phyloP scores from a whole-genome alignment of 208 protist species.

The Balamuthia mandrillaris region DNA sequence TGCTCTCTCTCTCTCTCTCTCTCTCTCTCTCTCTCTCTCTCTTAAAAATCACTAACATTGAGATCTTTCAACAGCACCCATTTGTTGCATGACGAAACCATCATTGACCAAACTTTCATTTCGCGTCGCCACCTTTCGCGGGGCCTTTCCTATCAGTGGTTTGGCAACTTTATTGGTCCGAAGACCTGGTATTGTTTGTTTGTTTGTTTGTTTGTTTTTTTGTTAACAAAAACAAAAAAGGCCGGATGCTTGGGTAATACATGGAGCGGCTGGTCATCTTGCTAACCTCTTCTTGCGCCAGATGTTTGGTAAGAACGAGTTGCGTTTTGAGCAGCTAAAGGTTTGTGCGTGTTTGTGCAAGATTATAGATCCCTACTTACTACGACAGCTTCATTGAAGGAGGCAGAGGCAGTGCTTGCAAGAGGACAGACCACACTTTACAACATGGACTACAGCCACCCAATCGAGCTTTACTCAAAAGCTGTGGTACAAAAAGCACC shows the following conservation, averaged over 20 bases:
- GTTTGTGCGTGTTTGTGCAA: not conserved
- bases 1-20: not conserved
- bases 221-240: not conserved
- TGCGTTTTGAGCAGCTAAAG: not conserved
- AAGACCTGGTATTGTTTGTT: constrained; percentile 2
- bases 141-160: constrained; percentile 35
- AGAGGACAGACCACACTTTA: too few species aligned
- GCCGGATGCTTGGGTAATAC: constrained; percentile 41
- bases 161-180: constrained; percentile 32
- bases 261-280: constrained; percentile 38
- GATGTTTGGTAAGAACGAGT: constrained; percentile 47
- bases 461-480: not conserved
- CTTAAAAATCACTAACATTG: not conserved
- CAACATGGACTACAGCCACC: not conserved
- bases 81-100: constrained; percentile 38
- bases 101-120: constrained; percentile 57
- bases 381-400: too few species aligned
- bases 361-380: not conserved
- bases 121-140: not conserved
- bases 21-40: not conserved
- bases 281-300: constrained; percentile 33
- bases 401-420: too few species aligned
- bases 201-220: not conserved
- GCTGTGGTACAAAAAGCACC: constrained; percentile 23
- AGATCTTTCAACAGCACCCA: constrained; percentile 7